Evolutionary conservation across 768 basidiomycete species (phyloP).

Genomic region (Boletus tylopilopsis): DNA sequence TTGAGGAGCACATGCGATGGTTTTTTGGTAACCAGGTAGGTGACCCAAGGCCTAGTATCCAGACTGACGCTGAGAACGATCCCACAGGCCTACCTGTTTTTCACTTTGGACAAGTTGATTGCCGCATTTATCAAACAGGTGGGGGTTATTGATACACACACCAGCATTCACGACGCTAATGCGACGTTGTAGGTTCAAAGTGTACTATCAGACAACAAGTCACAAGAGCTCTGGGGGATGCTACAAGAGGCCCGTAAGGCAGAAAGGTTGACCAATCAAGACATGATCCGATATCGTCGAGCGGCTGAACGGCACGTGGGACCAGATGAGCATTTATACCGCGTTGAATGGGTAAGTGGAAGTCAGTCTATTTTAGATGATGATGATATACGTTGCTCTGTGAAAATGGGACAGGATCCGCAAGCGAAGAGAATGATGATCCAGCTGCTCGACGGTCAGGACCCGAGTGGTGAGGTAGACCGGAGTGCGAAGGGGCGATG

Average conservation of each 20-base stretch:
- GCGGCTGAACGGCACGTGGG: slow-evolving; percentile 75
- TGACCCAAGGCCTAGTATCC: background rate
- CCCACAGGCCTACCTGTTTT: slow-evolving; percentile 82
- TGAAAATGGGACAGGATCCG: slow-evolving; percentile 42
- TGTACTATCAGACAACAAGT: slow-evolving; percentile 77
- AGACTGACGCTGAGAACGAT: slow-evolving; percentile 15
- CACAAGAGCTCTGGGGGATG: slow-evolving; percentile 79
- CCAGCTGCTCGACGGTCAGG: slow-evolving; percentile 56
- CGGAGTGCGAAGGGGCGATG: slow-evolving; percentile 53
- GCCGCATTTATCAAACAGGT: slow-evolving; percentile 91
- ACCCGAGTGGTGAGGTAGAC: slow-evolving; percentile 61
- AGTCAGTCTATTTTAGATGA: background rate
- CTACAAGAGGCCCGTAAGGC: slow-evolving; percentile 60
- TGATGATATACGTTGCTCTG: slow-evolving; percentile 6
- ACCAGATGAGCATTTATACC: slow-evolving; percentile 73
- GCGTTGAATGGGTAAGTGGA: slow-evolving; percentile 70
- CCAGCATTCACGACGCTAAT: slow-evolving; percentile 8
- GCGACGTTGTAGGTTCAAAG: slow-evolving; percentile 69
- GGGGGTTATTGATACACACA: background rate
- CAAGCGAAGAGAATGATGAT: slow-evolving; percentile 55
- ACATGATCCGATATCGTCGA: slow-evolving; percentile 73
- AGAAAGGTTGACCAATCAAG: slow-evolving; percentile 53
- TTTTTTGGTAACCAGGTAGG: slow-evolving; percentile 85
- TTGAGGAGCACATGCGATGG: slow-evolving; percentile 95
- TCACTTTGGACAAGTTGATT: slow-evolving; percentile 92